phyloP scores from a whole-genome alignment of 441 rosid species.

The Rhodomyrtus psidioides region DNA sequence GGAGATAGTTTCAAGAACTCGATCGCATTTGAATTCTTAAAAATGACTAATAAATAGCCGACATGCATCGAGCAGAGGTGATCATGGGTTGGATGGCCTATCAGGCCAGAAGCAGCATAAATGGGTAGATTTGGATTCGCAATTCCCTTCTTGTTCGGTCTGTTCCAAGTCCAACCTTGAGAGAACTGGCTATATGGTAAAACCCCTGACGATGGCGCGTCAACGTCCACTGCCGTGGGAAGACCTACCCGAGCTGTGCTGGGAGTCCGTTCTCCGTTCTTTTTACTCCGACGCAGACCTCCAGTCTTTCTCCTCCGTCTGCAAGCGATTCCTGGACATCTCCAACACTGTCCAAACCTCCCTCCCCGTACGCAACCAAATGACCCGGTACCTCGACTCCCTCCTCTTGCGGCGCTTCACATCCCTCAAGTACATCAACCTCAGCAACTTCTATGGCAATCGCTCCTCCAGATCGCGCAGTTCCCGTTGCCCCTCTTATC shows the following conservation, averaged over 20 bases:
- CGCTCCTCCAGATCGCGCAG: slow-evolving; percentile 22
- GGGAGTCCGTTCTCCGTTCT: slow-evolving; percentile 49
- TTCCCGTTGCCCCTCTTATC: slow-evolving; percentile 32
- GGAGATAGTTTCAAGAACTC: neutral
- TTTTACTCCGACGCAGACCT: slow-evolving; percentile 31
- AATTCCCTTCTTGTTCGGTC: neutral
- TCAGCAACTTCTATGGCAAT: slow-evolving; percentile 14
- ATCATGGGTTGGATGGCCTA: neutral
- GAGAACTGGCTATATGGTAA: too few species aligned
- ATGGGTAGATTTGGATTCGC: neutral
- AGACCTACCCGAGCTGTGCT: slow-evolving; percentile 28
- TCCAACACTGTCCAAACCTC: slow-evolving; percentile 38
- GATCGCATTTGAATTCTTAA: neutral
- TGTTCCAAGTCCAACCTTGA: too few species aligned
- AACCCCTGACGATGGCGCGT: too few species aligned
- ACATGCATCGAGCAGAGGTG: neutral
- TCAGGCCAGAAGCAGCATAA: neutral
- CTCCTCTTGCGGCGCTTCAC: slow-evolving; percentile 37
- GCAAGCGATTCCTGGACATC: slow-evolving; percentile 42
- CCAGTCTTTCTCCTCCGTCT: too few species aligned
- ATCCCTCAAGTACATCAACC: slow-evolving; percentile 26
- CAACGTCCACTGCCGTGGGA: too few species aligned
- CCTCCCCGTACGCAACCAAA: slow-evolving; percentile 27
- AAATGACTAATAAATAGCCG: neutral
- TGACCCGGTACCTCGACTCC: slow-evolving; percentile 17